Evolutionary conservation across 176 grass and related monocot genomes (phyloP).

Genomic region (Cymbopogon citratus): DNA sequence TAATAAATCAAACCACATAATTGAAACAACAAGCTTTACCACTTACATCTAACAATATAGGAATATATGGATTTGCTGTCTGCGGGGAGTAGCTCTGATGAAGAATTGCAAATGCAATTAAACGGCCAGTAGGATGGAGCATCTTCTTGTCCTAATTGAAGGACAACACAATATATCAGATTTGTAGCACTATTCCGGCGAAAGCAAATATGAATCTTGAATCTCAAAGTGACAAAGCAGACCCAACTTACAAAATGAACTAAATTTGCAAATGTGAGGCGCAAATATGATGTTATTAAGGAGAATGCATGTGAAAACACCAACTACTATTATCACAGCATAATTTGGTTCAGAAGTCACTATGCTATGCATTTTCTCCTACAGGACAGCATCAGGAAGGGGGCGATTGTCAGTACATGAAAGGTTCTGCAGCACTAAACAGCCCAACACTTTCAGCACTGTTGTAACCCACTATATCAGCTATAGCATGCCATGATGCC

Average conservation of each 20-base stretch:
- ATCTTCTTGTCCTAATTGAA: conserved; percentile 76
- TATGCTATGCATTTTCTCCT: neutral
- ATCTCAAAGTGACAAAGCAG: neutral
- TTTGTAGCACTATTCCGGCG: neutral
- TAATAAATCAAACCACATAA: conserved; percentile 17
- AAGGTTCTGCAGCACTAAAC: neutral
- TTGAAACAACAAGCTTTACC: neutral
- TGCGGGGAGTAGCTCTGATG: conserved; percentile 67
- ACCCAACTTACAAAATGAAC: neutral
- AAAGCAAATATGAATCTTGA: neutral
- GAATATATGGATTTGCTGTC: conserved; percentile 73
- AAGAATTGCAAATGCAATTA: conserved; percentile 93
- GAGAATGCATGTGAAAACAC: neutral
- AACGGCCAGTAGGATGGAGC: conserved; percentile 74
- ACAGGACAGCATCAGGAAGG: neutral
- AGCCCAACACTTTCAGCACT: neutral
- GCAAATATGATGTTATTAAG: neutral
- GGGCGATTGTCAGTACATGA: neutral
- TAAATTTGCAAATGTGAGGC: neutral
- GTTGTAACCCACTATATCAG: neutral
- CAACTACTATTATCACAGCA: neutral
- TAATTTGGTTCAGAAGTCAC: neutral
- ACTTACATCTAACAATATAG: conserved; percentile 74
- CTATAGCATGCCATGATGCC: neutral
- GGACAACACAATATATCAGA: conserved; percentile 18